Evolutionary conservation across 2,329 filamentous ascomycete genomes (phyloP).

Genomic region (Plectosphaerella plurivora): DNA sequence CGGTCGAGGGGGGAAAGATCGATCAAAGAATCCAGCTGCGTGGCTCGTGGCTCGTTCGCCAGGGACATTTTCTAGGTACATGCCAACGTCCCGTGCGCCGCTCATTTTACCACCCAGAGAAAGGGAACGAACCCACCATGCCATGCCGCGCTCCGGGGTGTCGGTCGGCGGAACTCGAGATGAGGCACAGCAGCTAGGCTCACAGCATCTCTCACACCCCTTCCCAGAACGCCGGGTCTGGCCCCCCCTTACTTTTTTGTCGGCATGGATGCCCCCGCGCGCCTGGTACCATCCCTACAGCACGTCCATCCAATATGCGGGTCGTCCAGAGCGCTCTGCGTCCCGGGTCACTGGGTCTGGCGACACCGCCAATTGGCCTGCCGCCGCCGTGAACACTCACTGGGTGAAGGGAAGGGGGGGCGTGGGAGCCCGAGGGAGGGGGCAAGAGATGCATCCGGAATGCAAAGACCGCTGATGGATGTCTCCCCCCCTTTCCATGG

Average conservation of each 20-base stretch:
- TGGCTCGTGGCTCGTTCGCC: no score
- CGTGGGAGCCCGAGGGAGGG: background rate
- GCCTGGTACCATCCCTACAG: background rate
- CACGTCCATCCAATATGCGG: background rate
- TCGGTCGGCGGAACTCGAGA: background rate
- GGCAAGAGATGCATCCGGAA: background rate
- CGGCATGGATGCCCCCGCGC: background rate
- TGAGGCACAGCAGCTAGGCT: background rate
- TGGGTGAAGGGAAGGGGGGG: background rate
- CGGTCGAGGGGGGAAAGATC: no score
- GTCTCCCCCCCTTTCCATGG: background rate
- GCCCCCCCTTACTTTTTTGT: background rate
- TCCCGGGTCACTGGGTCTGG: slow-evolving; percentile 1
- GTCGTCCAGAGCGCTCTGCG: background rate
- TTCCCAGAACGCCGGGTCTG: background rate
- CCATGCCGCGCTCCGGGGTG: background rate
- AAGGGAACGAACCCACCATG: no score
- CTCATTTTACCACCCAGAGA: no score
- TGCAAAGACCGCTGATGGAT: background rate
- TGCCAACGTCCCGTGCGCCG: no score
- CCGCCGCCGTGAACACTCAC: background rate
- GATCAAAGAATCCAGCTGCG: no score
- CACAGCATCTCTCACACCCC: background rate
- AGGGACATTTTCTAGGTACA: no score
- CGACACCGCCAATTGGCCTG: background rate